Evolutionary conservation across 306 rosid genomes (phyloP).

Genomic region (Morella rubra): DNA sequence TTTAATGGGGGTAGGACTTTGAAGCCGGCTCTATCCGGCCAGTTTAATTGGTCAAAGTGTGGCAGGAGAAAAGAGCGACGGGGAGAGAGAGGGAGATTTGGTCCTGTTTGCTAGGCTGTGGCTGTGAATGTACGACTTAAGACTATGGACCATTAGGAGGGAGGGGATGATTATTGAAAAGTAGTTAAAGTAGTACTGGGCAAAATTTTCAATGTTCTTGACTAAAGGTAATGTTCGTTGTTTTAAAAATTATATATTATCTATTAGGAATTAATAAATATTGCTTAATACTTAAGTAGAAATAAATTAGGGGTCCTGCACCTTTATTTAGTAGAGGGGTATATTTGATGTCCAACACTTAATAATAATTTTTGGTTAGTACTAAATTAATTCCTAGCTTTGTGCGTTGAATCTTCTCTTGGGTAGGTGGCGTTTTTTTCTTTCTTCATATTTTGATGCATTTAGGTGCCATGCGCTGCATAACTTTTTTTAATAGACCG

Average conservation of each 20-base stretch:
- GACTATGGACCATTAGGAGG: constrained; percentile 16
- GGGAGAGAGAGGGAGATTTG: not conserved
- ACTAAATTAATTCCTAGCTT: too few relatives aligned
- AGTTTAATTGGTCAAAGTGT: too few relatives aligned
- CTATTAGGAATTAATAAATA: too few relatives aligned
- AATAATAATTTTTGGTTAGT: too few relatives aligned
- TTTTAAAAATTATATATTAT: too few relatives aligned
- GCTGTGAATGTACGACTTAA: constrained; percentile 40
- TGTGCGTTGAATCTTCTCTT: not conserved
- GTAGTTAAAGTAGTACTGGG: not conserved
- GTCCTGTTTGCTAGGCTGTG: not conserved
- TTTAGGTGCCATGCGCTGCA: too few relatives aligned
- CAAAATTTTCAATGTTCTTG: constrained; percentile 35
- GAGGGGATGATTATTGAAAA: not conserved
- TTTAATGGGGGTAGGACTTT: constrained; percentile 2
- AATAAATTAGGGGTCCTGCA: too few relatives aligned
- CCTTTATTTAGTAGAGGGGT: too few relatives aligned
- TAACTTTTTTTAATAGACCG: too few relatives aligned
- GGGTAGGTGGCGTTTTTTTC: not conserved
- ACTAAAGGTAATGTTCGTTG: constrained; percentile 7
- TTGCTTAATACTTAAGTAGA: not conserved
- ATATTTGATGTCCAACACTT: too few relatives aligned
- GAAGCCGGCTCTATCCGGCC: constrained; percentile 41
- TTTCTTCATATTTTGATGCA: not conserved
- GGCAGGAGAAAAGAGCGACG: too few relatives aligned